Conservation (phyloP, 1,284 basidiomycete genomes). For the Ganoderma leucocontextum region DNA sequence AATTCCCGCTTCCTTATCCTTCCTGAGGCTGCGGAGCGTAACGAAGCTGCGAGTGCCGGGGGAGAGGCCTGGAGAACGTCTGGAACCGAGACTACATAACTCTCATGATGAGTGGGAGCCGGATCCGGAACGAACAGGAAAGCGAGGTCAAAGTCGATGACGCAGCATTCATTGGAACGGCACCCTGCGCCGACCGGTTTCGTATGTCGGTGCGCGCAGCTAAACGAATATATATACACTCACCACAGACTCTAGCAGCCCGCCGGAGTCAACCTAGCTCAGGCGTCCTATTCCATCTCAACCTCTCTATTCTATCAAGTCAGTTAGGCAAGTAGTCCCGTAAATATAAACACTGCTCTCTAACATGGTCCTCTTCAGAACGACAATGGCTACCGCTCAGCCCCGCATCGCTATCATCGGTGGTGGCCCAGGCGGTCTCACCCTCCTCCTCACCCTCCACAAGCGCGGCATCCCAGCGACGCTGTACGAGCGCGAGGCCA, state of each 20-base stretch:
- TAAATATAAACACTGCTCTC: background rate
- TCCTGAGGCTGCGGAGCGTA: too few relatives aligned
- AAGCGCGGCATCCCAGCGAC: constrained; percentile 27
- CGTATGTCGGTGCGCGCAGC: too few relatives aligned
- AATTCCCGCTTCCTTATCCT: too few relatives aligned
- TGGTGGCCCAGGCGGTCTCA: constrained; percentile 26
- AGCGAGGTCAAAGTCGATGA: too few relatives aligned
- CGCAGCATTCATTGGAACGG: background rate
- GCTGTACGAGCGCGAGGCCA: constrained; percentile 31
- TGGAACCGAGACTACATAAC: too few relatives aligned
- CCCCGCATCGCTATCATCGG: constrained; percentile 32
- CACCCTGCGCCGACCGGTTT: background rate
- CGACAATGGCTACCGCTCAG: background rate
- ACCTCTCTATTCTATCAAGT: background rate
- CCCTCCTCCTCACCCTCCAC: constrained; percentile 23
- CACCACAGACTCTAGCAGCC: too few relatives aligned
- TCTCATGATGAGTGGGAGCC: too few relatives aligned
- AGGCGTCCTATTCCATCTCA: background rate
- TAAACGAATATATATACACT: too few relatives aligned
- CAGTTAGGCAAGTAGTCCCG: too few relatives aligned
- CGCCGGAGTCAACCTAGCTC: background rate
- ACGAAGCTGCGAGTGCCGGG: too few relatives aligned
- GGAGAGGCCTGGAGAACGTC: too few relatives aligned
- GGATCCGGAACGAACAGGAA: too few relatives aligned
- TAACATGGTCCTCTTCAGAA: background rate